Conservation (phyloP, 805 yeast genomes). For the Suhomyces tanzawaensis region DNA sequence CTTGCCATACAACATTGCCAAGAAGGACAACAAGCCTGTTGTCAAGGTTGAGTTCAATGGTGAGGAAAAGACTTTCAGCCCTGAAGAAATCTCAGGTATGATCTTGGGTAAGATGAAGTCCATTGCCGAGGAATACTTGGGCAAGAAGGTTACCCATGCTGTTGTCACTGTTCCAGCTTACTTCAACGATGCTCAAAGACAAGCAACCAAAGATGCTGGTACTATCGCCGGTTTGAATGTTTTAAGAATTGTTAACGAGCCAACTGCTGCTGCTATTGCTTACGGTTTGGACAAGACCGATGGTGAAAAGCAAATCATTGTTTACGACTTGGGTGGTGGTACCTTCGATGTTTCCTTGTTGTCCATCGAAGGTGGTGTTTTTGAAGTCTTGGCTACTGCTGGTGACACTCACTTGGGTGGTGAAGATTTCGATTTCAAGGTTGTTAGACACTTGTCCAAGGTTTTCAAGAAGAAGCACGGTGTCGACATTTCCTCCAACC, state of each 20-base stretch:
- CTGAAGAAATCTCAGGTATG: slow-evolving; percentile 96
- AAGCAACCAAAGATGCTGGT: slow-evolving; percentile 93
- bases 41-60: slow-evolving; percentile 81
- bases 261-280: slow-evolving; percentile 42
- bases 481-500: slow-evolving; percentile 39
- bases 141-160: slow-evolving; percentile 75
- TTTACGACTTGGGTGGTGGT: slow-evolving; percentile 51
- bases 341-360: slow-evolving; percentile 36
- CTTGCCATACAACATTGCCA: slow-evolving; percentile 78
- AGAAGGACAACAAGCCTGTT: slow-evolving; percentile 74
- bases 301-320: slow-evolving; percentile 44
- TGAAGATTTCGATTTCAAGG: slow-evolving; percentile 47
- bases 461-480: slow-evolving; percentile 46
- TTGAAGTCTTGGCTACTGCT: slow-evolving; percentile 47
- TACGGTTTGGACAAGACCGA: slow-evolving; percentile 33
- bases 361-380: slow-evolving; percentile 47
- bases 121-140: slow-evolving; percentile 75
- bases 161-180: slow-evolving; percentile 93
- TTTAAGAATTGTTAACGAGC: slow-evolving; percentile 87
- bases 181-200: slow-evolving; percentile 92
- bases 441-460: slow-evolving; percentile 42
- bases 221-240: slow-evolving; percentile 87
- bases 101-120: slow-evolving; percentile 84
- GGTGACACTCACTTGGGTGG: slow-evolving; percentile 54
- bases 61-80: slow-evolving; percentile 83